Percentiles rank a stretch among this genome's conserved stretches.
phyloP scores from a whole-genome alignment of 2,329 filamentous ascomycete species.

The Lachnellula cervina region DNA sequence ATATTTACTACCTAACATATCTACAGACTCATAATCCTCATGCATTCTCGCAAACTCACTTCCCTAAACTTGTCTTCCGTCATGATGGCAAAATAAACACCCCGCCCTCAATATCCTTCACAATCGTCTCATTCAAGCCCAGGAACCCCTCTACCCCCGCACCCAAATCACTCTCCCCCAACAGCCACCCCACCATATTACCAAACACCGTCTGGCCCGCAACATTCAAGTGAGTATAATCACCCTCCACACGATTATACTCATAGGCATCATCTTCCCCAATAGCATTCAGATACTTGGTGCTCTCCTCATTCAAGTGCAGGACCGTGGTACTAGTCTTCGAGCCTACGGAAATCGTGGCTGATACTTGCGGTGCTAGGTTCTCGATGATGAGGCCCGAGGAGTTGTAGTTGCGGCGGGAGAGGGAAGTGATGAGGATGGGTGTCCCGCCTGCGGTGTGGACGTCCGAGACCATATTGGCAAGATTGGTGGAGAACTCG shows the following conservation, averaged over 20 bases:
- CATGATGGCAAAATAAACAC: constrained; percentile 9
- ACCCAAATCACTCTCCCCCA: constrained; percentile 10
- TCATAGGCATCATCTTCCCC: constrained; percentile 36
- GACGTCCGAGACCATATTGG: constrained; percentile 31
- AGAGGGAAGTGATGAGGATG: constrained; percentile 43
- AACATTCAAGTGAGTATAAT: constrained; percentile 45
- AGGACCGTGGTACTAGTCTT: constrained; percentile 32
- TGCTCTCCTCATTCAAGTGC: constrained; percentile 42
- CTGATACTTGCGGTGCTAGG: constrained; percentile 35
- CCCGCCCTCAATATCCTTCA: constrained; percentile 10
- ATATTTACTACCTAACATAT: too few species aligned
- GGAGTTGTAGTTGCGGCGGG: constrained; percentile 39
- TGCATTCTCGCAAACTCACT: too few species aligned
- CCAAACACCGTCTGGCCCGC: constrained; percentile 43
- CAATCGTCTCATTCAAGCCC: constrained; percentile 10
- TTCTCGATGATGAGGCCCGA: constrained; percentile 36
- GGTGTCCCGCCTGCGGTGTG: constrained; percentile 30
- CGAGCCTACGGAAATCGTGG: constrained; percentile 38
- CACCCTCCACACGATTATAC: constrained; percentile 40
- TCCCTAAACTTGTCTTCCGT: not conserved
- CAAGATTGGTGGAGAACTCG: constrained; percentile 40
- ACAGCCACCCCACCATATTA: constrained; percentile 40
- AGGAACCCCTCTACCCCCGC: constrained; percentile 1
- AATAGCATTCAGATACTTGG: constrained; percentile 42
- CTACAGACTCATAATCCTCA: too few species aligned